Percentiles rank a stretch among this genome's conserved stretches.
phyloP scores from a whole-genome alignment of 1,284 basidiomycete genomes.

The Cystobasidium pallidum region DNA sequence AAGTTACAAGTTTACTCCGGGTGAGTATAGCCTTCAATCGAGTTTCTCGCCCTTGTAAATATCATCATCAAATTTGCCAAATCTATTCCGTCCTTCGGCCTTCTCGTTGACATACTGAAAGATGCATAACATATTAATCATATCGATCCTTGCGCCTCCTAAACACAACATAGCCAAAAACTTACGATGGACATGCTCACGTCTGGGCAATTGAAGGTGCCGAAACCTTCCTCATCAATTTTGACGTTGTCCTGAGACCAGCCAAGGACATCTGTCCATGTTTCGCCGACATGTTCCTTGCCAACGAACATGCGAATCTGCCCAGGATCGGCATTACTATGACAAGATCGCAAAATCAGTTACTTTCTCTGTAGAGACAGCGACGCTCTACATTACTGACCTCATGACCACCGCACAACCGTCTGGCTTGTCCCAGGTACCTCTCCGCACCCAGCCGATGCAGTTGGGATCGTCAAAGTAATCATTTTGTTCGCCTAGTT shows the following conservation, averaged over 20 bases:
- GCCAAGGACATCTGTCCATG: conserved; percentile 64
- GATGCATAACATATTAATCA: not conserved
- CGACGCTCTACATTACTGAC: not conserved
- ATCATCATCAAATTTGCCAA: conserved; percentile 39
- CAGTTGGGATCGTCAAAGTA: conserved; percentile 61
- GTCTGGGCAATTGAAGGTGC: conserved; percentile 59
- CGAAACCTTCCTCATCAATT: conserved; percentile 64
- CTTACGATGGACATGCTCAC: conserved; percentile 53
- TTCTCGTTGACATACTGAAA: conserved; percentile 42
- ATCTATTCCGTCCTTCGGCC: conserved; percentile 34
- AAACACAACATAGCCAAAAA: not conserved
- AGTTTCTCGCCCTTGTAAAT: conserved; percentile 41
- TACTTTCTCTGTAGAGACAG: too few relatives aligned
- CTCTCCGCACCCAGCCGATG: conserved; percentile 61
- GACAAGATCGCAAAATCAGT: conserved; percentile 54
- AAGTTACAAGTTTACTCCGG: not conserved
- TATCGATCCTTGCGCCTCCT: not conserved
- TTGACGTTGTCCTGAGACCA: conserved; percentile 63
- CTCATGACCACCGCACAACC: conserved; percentile 61
- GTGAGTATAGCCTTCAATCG: not conserved
- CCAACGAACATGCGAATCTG: conserved; percentile 42
- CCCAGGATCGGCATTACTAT: conserved; percentile 29
- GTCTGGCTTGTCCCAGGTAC: conserved; percentile 60
- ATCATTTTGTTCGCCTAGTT: conserved; percentile 57
- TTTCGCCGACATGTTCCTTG: conserved; percentile 61